Conservation (phyloP, 192 early-diverging fungal species). For the Geranomyces michiganensis region DNA sequence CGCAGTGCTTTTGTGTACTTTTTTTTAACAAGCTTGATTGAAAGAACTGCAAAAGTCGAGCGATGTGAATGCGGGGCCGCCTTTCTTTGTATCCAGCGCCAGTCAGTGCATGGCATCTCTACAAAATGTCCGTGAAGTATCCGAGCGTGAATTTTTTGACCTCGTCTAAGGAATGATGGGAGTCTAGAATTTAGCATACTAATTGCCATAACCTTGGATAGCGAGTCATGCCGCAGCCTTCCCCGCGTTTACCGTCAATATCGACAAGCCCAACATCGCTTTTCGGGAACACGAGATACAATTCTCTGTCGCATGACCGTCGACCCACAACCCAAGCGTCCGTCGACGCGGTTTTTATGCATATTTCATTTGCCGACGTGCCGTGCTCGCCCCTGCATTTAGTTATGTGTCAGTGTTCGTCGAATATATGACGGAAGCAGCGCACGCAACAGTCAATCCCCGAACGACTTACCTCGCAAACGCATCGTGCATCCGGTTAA, state of each 20-base stretch:
- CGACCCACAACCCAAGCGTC: constrained; percentile 36
- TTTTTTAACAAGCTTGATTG: too few relatives aligned
- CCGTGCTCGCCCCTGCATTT: too few relatives aligned
- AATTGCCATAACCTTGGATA: background rate
- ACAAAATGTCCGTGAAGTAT: constrained; percentile 20
- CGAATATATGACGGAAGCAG: too few relatives aligned
- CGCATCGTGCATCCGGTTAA: constrained; percentile 30
- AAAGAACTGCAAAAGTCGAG: too few relatives aligned
- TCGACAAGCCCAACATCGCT: constrained; percentile 26
- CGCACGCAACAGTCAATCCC: too few relatives aligned
- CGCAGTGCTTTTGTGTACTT: too few relatives aligned
- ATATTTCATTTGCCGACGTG: constrained; percentile 12
- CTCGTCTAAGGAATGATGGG: constrained; percentile 14
- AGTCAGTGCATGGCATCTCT: background rate
- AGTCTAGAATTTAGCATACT: background rate
- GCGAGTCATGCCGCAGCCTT: background rate
- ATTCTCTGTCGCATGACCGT: constrained; percentile 6
- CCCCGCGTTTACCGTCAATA: constrained; percentile 40
- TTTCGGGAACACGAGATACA: constrained; percentile 36
- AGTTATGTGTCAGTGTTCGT: too few relatives aligned
- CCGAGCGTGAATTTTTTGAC: constrained; percentile 25
- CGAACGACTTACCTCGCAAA: constrained; percentile 17
- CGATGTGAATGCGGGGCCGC: too few relatives aligned
- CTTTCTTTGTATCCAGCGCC: too few relatives aligned
- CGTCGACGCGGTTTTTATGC: constrained; percentile 19